phyloP scores from a whole-genome alignment of 331 rosid genomes.

The Quercus phellos region DNA sequence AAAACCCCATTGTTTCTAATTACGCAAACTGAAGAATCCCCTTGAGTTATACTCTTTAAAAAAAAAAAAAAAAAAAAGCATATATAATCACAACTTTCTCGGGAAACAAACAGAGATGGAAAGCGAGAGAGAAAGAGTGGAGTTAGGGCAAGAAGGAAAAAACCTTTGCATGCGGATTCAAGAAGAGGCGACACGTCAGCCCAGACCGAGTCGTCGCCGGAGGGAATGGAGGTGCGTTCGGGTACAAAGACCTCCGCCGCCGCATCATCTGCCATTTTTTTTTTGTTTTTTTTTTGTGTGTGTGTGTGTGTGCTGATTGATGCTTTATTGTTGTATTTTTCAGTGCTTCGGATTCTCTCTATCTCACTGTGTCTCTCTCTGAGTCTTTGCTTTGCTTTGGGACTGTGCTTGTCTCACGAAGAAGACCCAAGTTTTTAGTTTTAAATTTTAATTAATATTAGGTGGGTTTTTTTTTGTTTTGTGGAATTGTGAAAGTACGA shows the following conservation, averaged over 20 bases:
- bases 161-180: slow-evolving; percentile 76
- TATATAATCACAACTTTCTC: background rate
- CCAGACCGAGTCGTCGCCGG: slow-evolving; percentile 78
- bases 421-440: background rate
- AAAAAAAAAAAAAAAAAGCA: background rate
- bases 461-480: too few relatives aligned
- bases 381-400: background rate
- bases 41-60: background rate
- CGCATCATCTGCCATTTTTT: slow-evolving; percentile 33
- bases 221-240: slow-evolving; percentile 55
- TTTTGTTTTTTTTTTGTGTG: slow-evolving; percentile 26
- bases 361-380: too few relatives aligned
- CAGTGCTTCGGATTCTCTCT: background rate
- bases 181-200: slow-evolving; percentile 84
- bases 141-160: background rate
- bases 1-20: background rate
- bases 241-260: slow-evolving; percentile 20
- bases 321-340: background rate
- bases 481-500: too few relatives aligned
- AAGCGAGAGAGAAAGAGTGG: background rate
- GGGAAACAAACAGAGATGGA: slow-evolving; percentile 1
- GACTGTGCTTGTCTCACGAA: background rate
- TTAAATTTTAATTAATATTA: too few relatives aligned
- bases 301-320: background rate
- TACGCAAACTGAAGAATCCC: background rate